Evolutionary conservation across 1,284 basidiomycete genomes (phyloP).

Genomic region (Cutaneotrichosporon cutaneum): DNA sequence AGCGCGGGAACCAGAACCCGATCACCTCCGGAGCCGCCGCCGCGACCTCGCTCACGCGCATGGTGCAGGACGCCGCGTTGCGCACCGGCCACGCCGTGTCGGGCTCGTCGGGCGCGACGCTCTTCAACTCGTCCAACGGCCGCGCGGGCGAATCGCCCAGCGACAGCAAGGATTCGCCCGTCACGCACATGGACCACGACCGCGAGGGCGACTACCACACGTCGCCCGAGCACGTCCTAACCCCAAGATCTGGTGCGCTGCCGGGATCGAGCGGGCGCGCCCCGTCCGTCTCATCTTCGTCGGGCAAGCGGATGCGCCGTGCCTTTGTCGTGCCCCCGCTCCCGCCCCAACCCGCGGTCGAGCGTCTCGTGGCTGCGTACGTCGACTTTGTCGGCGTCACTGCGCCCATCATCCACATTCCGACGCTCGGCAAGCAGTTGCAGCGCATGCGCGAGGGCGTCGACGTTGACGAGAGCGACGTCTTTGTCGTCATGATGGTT

Average conservation of each 20-base stretch:
- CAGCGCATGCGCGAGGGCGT: constrained; percentile 42
- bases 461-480: constrained; percentile 50
- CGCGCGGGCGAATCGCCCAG: constrained; percentile 25
- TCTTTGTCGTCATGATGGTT: constrained; percentile 55
- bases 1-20: constrained; percentile 19
- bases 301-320: constrained; percentile 28
- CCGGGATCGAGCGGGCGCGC: constrained; percentile 21
- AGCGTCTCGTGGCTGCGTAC: constrained; percentile 53
- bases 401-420: constrained; percentile 54
- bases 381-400: constrained; percentile 54
- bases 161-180: constrained; percentile 27
- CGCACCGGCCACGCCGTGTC: constrained; percentile 48
- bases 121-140: constrained; percentile 25
- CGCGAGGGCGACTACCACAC: constrained; percentile 15
- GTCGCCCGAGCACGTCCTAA: constrained; percentile 22
- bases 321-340: constrained; percentile 49
- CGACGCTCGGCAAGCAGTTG: constrained; percentile 51
- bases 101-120: constrained; percentile 24
- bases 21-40: constrained; percentile 28
- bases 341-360: constrained; percentile 53
- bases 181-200: constrained; percentile 14
- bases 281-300: constrained; percentile 17
- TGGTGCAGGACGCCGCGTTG: constrained; percentile 52
- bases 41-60: constrained; percentile 43
- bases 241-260: constrained; percentile 26